Evolutionary conservation across 2,329 filamentous ascomycete species (phyloP), one percentile per base, ranked within the genome.

Genomic region (Penicillium thymicola): DNA sequence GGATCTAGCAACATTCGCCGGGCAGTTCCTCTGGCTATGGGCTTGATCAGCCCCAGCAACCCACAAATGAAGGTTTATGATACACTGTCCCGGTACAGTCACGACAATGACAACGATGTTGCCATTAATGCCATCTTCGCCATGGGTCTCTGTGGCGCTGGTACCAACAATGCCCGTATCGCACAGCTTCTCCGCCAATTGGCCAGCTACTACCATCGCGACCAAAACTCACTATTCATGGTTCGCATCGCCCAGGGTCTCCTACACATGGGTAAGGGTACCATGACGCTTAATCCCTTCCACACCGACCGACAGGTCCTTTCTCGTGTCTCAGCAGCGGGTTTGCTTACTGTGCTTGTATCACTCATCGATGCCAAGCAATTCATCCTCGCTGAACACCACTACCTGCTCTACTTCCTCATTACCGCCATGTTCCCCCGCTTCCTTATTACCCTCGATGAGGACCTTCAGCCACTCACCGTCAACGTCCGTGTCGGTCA

Each of bases 1-100:
- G 94, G 95, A 62, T 93, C 97, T 75, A 84, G 92, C 71, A 97
- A 99, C 73, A 99, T 99, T 67, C 89, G 94, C 60, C 94, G 94
- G 71, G 93, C 92, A 21, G 94, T 99, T 30, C 94, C 94, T 36
- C 82, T 99, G 53, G 94, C 94, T 27, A 95, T 99, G 91, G 95
- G 92, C 69, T 83, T 99, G 53, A 88, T 99, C 71, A 96, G 90
- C 77, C 91, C 95, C 13, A 97, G 92, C 78, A 99, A 99, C 79
- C 94, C 94, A 11, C 95, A 99, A 75, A 99, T 99, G 93, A 99
- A 97, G 82, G 90, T 99, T 46, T 99, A 99, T 79, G 94, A 99
- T 75, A 99, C 94, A 0, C 81, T 99, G 11, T 99, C 94, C 50
- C 84, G 94, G 70, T 99, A 99, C 82, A 95, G 89, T 62, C 94